phyloP scores from a whole-genome alignment of 306 rosid species.

The Citrullus colocynthis region DNA sequence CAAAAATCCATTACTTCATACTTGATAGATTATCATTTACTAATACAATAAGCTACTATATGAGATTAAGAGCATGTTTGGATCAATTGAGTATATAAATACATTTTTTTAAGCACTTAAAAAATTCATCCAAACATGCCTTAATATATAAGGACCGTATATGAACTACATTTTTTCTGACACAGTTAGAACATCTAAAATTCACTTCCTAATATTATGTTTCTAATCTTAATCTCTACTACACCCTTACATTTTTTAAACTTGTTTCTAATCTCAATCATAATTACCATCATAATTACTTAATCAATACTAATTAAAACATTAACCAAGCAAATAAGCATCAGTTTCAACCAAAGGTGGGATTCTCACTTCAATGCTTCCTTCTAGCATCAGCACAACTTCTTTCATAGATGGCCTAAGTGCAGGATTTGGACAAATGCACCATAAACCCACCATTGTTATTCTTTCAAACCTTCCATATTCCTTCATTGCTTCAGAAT shows the following conservation, averaged over 20 bases:
- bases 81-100: too few relatives aligned
- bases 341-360: conserved; percentile 11
- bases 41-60: too few relatives aligned
- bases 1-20: too few relatives aligned
- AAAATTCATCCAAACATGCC: too few relatives aligned
- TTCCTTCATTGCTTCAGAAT: not conserved
- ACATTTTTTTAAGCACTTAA: too few relatives aligned
- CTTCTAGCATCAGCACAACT: conserved; percentile 27
- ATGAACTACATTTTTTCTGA: too few relatives aligned
- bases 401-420: conserved; percentile 22
- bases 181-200: too few relatives aligned
- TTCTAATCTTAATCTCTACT: not conserved
- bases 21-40: too few relatives aligned
- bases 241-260: not conserved
- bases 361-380: conserved; percentile 12
- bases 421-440: conserved; percentile 16
- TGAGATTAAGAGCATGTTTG: too few relatives aligned
- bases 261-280: not conserved
- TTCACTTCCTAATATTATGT: too few relatives aligned
- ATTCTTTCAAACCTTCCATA: not conserved
- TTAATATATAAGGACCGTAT: too few relatives aligned
- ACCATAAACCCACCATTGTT: conserved; percentile 23
- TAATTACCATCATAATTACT: not conserved
- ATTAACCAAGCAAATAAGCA: not conserved
- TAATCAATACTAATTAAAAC: not conserved